Evolutionary conservation across 2,329 filamentous ascomycete genomes (phyloP), one percentile per base, ranked within the genome.

Genomic region (Grosmannia penicillata): DNA sequence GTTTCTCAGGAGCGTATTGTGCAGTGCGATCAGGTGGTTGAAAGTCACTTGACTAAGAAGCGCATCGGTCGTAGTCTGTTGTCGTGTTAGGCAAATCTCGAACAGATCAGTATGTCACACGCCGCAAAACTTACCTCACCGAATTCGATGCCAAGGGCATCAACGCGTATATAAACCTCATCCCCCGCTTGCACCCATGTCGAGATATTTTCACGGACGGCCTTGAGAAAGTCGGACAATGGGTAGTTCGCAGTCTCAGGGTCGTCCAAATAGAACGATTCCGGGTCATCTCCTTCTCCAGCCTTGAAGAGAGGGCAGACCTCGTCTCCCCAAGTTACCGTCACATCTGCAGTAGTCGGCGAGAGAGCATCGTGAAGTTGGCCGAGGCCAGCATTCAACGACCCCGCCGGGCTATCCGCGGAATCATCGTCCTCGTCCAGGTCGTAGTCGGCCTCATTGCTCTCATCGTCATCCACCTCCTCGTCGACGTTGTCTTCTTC

Each of bases 121-220:
- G n/a, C n/a, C n/a, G 9, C 8, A n/a, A 13, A 1, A 44, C 61
- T 45, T 54, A 66, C 65, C 55, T 71, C 66, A 17, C 63, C 56
- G 50, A 70, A 69, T 49, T 71, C 66, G 24, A 72, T 55, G 8
- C 64, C 65, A 29, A 72, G 58, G 42, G 68, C 62, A 22, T 70
- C 65, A 33, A 71, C 53, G 42, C 67, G 63, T 29, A 70, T 58
- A n/a, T 63, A 56, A 30, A 72, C 51, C 40, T 71, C 66, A 37
- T 72, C 67, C 15, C 60, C 56, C 4, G 53, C 41, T 6, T 54
- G 51, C 3, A 71, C 50, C 37, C 70, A 68, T 28, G 60, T 56
- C 15, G 54, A 50, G 13, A 72, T 56, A 44, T 69, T 64, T 7
- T 53, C 50, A 23, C 67, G 63, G 23, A 72, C 54, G 6, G 57